These are phyloP conservation scores for Capsella rubella DNA, from an alignment of 441 rosid species.

Conservation along the genomic window DNA sequence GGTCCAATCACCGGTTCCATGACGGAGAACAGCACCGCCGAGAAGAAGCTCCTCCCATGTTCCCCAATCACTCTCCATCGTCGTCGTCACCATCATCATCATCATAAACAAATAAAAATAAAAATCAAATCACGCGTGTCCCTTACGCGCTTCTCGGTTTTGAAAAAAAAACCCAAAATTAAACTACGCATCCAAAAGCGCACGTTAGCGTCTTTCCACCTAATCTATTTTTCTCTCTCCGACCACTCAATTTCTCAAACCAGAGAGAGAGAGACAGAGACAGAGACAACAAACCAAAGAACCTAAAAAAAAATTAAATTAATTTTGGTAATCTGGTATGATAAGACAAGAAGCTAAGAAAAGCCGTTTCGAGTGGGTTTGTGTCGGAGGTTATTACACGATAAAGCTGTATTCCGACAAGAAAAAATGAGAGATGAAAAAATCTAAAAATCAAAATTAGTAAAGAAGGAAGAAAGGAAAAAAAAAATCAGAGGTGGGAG, in stretches of 20 bases:
- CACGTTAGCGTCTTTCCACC: conserved; percentile 29
- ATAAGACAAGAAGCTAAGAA: conserved; percentile 24
- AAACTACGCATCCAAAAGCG: conserved; percentile 44
- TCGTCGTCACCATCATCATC: conserved; percentile 44
- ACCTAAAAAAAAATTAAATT: neutral
- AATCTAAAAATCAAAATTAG: conserved; percentile 1
- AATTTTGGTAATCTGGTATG: conserved; percentile 25
- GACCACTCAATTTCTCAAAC: conserved; percentile 14
- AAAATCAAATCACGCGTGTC: conserved; percentile 43
- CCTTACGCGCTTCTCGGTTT: conserved; percentile 42
- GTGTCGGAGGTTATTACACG: conserved; percentile 33
- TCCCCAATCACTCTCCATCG: conserved; percentile 66
- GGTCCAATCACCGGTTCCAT: conserved; percentile 82
- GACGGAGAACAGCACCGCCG: conserved; percentile 92
- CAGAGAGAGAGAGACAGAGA: neutral
- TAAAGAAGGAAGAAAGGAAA: neutral
- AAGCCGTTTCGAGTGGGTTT: conserved; percentile 27
- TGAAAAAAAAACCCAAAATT: conserved; percentile 6
- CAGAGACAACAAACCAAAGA: conserved; percentile 10
- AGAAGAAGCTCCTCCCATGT: conserved; percentile 93
- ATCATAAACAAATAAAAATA: conserved; percentile 37
- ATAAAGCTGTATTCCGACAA: conserved; percentile 48
- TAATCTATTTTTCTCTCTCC: conserved; percentile 9
- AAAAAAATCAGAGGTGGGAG: conserved; percentile 44
- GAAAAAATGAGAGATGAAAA: neutral